These are phyloP conservation scores for Xylaria sp. DNA, from an alignment of 495 filamentous ascomycete genomes.

Conservation along the genomic window DNA sequence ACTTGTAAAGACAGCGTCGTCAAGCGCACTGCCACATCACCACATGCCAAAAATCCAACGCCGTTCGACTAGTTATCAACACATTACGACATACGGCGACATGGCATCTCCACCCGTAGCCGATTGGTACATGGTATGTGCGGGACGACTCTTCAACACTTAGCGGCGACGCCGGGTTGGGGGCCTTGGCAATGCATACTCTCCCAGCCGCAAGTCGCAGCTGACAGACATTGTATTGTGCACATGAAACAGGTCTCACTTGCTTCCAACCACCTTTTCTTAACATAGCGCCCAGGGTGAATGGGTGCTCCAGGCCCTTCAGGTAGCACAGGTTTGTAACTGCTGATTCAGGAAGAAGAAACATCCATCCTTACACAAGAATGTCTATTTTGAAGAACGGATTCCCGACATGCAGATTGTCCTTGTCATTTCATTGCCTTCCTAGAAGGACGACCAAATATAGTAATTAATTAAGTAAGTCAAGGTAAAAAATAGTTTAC, in stretches of 20 bases:
- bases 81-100: background rate
- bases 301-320: background rate
- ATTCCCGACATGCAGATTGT: too few species aligned
- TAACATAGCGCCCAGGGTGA: background rate
- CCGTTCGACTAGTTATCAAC: background rate
- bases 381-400: background rate
- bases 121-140: background rate
- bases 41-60: background rate
- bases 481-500: background rate
- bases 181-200: constrained; percentile 4
- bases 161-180: constrained; percentile 20
- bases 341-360: background rate
- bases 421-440: background rate
- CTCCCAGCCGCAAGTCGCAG: constrained; percentile 4
- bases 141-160: background rate
- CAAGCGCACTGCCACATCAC: constrained; percentile 24
- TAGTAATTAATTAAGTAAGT: too few species aligned
- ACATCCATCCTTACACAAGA: background rate
- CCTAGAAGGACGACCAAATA: background rate
- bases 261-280: constrained; percentile 6
- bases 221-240: constrained; percentile 9
- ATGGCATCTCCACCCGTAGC: background rate
- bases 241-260: constrained; percentile 22
- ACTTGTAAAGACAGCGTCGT: too few species aligned
- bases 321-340: background rate